Evolutionary conservation across 768 basidiomycete species (phyloP).

Genomic region (Phanerochaete sordida): DNA sequence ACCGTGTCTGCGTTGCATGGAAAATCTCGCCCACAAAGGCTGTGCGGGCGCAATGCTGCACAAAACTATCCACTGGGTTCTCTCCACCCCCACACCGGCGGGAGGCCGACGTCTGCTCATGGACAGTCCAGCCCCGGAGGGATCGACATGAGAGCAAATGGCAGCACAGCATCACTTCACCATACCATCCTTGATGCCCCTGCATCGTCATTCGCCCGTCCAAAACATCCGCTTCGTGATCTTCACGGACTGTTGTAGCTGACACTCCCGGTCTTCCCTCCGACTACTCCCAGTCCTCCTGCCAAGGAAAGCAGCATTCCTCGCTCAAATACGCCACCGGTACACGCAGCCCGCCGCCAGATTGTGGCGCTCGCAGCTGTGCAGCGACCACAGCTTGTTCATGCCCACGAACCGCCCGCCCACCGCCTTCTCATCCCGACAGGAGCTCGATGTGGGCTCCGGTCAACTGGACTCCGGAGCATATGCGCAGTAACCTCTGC

Average conservation of each 20-base stretch:
- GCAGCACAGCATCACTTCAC: neutral
- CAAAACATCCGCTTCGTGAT: neutral
- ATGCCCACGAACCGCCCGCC: too few relatives aligned
- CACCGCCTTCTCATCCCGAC: too few relatives aligned
- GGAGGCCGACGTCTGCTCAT: too few relatives aligned
- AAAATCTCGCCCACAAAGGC: neutral
- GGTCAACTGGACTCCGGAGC: neutral
- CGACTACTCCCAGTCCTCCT: neutral
- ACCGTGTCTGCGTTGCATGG: neutral
- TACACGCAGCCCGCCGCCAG: too few relatives aligned
- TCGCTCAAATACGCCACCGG: too few relatives aligned
- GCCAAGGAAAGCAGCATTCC: neutral
- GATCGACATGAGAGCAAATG: neutral
- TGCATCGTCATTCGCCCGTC: neutral
- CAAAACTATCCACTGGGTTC: too few relatives aligned
- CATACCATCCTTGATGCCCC: neutral
- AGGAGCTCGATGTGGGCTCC: neutral
- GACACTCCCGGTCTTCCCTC: neutral
- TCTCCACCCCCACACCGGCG: too few relatives aligned
- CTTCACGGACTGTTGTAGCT: neutral
- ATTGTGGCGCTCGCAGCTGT: neutral
- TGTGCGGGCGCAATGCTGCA: too few relatives aligned
- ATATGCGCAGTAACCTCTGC: too few relatives aligned
- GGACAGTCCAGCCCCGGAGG: neutral
- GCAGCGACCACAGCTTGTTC: too few relatives aligned